These are phyloP conservation scores for Rhamnella rubrinervis DNA, from an alignment of 331 rosid species.

Conservation along the genomic window DNA sequence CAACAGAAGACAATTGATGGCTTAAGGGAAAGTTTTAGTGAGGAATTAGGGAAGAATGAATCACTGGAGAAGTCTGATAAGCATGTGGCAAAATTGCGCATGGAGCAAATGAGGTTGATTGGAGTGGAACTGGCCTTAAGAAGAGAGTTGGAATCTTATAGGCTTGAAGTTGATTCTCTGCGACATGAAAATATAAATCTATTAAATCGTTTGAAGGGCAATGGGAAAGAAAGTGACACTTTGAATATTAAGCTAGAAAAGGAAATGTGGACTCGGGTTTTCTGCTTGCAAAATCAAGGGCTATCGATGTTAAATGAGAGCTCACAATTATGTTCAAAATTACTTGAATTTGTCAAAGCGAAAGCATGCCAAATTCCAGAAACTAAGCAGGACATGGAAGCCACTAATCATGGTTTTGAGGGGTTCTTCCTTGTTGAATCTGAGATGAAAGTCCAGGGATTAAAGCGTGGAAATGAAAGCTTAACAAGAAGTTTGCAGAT, in stretches of 20 bases:
- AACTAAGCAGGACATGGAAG: conserved; percentile 32
- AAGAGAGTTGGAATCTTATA: conserved; percentile 67
- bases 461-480: conserved; percentile 66
- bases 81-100: conserved; percentile 56
- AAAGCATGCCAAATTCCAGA: conserved; percentile 47
- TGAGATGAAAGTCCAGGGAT: conserved; percentile 69
- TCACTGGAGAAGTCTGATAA: conserved; percentile 55
- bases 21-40: conserved; percentile 54
- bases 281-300: conserved; percentile 82
- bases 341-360: conserved; percentile 59
- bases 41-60: conserved; percentile 44
- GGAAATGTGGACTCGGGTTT: conserved; percentile 63
- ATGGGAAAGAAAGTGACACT: conserved; percentile 56
- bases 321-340: conserved; percentile 55
- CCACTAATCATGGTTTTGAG: conserved; percentile 47
- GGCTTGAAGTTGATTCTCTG: conserved; percentile 80
- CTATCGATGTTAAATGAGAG: conserved; percentile 70
- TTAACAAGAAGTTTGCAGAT: conserved; percentile 79
- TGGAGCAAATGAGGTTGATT: conserved; percentile 80
- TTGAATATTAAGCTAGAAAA: conserved; percentile 70
- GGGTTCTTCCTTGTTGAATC: conserved; percentile 69
- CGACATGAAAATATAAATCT: conserved; percentile 79
- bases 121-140: conserved; percentile 78
- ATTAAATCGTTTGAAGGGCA: conserved; percentile 68
- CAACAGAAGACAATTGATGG: conserved; percentile 86